These are phyloP conservation scores for Athelia sp. DNA, from an alignment of 1,284 basidiomycete genomes.

Conservation along the genomic window DNA sequence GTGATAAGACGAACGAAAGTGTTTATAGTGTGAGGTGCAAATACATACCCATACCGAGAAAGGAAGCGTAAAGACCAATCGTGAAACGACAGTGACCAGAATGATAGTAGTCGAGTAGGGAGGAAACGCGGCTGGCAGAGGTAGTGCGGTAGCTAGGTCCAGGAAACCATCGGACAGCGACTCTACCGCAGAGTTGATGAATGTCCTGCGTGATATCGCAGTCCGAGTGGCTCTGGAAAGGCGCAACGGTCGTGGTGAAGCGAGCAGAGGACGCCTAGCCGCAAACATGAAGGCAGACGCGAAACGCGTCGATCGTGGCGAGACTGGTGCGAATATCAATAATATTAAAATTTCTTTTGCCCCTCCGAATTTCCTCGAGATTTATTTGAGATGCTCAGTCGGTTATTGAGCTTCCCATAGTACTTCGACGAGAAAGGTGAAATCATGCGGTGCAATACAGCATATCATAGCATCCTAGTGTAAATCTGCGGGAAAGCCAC, in stretches of 20 bases:
- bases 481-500: conserved; percentile 1
- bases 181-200: conserved; percentile 33
- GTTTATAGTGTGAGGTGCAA: conserved; percentile 4
- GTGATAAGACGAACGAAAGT: too few species aligned
- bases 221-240: conserved; percentile 2
- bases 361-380: too few species aligned
- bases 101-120: conserved; percentile 78
- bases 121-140: conserved; percentile 60
- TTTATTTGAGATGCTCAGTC: too few species aligned
- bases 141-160: conserved; percentile 64
- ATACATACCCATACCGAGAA: conserved; percentile 74
- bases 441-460: conserved; percentile 9
- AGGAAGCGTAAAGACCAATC: conserved; percentile 66
- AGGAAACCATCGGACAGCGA: conserved; percentile 45
- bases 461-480: conserved; percentile 22
- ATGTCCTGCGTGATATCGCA: conserved; percentile 18
- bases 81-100: conserved; percentile 61
- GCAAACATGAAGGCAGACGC: conserved; percentile 2
- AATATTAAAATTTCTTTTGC: too few species aligned
- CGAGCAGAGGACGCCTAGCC: background rate
- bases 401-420: background rate
- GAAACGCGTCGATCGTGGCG: conserved; percentile 2
- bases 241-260: conserved; percentile 1
- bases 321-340: too few species aligned
- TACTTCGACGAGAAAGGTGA: background rate